Base-by-base conservation (phyloP, 2,329 filamentous ascomycete genomes). In the Xylaria sp. region DNA sequence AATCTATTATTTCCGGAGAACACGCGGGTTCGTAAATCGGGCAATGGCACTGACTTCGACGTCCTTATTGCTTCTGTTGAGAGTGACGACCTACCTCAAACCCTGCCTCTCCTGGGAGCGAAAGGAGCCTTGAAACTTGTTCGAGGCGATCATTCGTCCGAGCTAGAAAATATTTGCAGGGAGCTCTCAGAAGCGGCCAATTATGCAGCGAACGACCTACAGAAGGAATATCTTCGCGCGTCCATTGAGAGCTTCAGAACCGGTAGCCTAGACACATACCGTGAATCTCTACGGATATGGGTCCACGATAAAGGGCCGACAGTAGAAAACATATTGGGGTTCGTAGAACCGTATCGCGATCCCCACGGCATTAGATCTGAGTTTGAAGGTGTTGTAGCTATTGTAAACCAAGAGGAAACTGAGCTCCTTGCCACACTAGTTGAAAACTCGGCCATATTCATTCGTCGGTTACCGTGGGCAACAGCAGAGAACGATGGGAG, bases 391-490 rank as follows among this genome's bases (percentile, higher is more conserved):
- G 82, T 90, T 64, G 85, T 89, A 28, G 85, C 83, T 46, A 85
- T 89, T 79, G 83, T 92, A 41, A 92, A 94, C 77, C 82, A 88
- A 73, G 87, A 91, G 72, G 87, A 91, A 41, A 92, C 90, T 0
- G 72, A 65, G 5, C 71, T 75, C 20, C 91, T 93, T 69, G 85
- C 84, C 13, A 87, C 87, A 72, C 81, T 93, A 2, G 91, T 92
- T 4, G 84, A 88, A 31, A 86, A 86, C 52, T 90, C 91, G 1
- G 85, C 88, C 31, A 83, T 82, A 62, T 90, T 92, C 79, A 93
- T 94, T 57, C 86, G 88, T 1, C 86, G 88, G 62, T 81, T 93
- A 2, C 91, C 91, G 0, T 94, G 91, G 91, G 82, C 84, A 10
- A 82, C 83, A 3, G 8, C 67, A 3, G 76, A 78, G 10, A 81